These are phyloP conservation scores for Poa annua DNA, from an alignment of 176 grass and related monocot species.

Conservation along the genomic window DNA sequence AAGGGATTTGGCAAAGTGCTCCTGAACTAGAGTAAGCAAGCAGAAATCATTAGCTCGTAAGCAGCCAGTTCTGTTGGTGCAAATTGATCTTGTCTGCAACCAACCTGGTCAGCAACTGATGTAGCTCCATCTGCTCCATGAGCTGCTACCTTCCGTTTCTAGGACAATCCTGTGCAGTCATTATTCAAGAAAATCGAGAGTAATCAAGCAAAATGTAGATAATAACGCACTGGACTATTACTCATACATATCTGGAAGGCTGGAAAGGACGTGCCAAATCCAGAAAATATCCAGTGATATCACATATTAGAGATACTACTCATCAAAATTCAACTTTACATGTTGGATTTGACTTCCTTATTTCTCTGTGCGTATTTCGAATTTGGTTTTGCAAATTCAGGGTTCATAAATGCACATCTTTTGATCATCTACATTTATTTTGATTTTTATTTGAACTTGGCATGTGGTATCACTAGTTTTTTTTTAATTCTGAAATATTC, in stretches of 20 bases:
- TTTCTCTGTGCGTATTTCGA: too few species aligned
- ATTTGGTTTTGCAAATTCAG: too few species aligned
- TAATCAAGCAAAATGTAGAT: neutral
- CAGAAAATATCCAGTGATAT: too few species aligned
- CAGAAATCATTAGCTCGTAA: neutral
- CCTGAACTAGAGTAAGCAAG: slow-evolving; percentile 60
- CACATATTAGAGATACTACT: too few species aligned
- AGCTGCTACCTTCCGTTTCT: slow-evolving; percentile 76
- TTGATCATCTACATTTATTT: too few species aligned
- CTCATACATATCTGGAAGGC: neutral
- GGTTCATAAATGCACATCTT: too few species aligned
- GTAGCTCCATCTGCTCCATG: slow-evolving; percentile 67
- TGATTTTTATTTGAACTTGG: too few species aligned
- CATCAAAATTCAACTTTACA: too few species aligned
- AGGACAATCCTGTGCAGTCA: slow-evolving; percentile 69
- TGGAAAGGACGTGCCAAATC: neutral
- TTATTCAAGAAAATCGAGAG: slow-evolving; percentile 16
- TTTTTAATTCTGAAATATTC: neutral
- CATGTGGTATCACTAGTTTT: neutral
- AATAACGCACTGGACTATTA: neutral
- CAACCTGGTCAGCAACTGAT: slow-evolving; percentile 87
- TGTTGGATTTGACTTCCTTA: too few species aligned
- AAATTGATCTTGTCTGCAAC: slow-evolving; percentile 18
- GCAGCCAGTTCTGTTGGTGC: neutral
- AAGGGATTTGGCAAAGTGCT: slow-evolving; percentile 95